Evolutionary conservation across 495 filamentous ascomycete genomes (phyloP), one percentile per base, ranked within the genome.

Genomic region (Penicillium turbatum): DNA sequence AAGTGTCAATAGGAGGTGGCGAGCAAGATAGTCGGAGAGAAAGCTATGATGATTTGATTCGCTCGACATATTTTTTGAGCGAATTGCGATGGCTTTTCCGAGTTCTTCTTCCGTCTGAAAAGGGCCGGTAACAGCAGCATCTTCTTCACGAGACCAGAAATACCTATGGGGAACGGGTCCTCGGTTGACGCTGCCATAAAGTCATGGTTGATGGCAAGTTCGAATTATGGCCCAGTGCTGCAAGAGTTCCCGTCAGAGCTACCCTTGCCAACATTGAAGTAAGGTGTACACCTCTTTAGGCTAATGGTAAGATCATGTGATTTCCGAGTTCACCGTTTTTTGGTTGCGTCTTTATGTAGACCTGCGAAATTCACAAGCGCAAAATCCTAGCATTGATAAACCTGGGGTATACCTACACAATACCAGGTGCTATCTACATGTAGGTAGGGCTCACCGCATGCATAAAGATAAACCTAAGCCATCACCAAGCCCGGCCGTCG

Each of bases 101-200:
- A 70, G 57, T 56, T 67, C 61, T 55, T 62, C 65, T 54, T 65
- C 65, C 30, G 51, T 65, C 34, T 63, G 43, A 48, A 72, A 72
- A 48, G 66, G 68, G 21, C 21, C 21, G 21, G 21, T 24, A 24
- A 24, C 21, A 24, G 21, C 21, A 4, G 21, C 21, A 4, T 24
- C 21, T 2, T 53, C 54, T 24, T 24, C 21, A 2, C 21, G 21
- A 24, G 21, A 24, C 21, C 21, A 24, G 21, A 24, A 4, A 24
- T 24, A 4, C 4, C 21, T 24, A 24, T 24, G 21, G 21, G 21
- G 21, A 24, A 24, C 21, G 21, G 21, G 4, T 24, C 21, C 21
- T 24, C 21, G 21, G 21, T 24, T 4, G 4, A 24, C 21, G 21
- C 21, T 24, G 4, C 21, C 21, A 24, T n/a, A n/a, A n/a, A n/a